Evolutionary conservation across 306 rosid species (phyloP), one percentile per base, ranked within the genome.

Genomic region (Astragalus glycyphyllos): DNA sequence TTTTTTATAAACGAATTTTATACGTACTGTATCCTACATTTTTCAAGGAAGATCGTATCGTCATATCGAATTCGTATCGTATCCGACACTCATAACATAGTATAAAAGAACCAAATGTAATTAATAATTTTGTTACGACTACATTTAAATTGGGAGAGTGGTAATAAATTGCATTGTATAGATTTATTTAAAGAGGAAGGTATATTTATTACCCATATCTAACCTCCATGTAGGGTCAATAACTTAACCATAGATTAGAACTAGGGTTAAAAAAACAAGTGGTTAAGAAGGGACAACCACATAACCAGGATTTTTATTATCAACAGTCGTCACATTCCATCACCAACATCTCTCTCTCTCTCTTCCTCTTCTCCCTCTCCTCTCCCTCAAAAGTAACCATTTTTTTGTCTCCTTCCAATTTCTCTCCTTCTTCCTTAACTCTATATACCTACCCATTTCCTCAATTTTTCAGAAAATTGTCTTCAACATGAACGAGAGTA

Each of bases 241-340:
- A 82, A 80, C 90, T 86, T 85, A 90, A 92, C 97, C 96, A 88
- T 59, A 77, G 91, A 88, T 86, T 86, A 88, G 87, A 88, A 92
- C 98, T 70, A 82, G 90, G 80, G 98, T 92, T 86, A 90, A 90
- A 88, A 88, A 63, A 74, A 80, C 86, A 62, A 85, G 87, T 91
- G 92, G 96, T 87, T 89, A 86, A 87, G 92, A 86, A 88, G 89
- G 86, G 85, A 75, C 90, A 78, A 54, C 96, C 98, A 81, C 95
- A 84, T 81, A 89, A 87, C 86, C 74, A 61, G 67, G 84, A 83
- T 79, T 89, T 82, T 84, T 89, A 79, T 88, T 83, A 85, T 88
- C 91, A 83, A 88, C 95, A 82, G 88, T 81, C 89, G 38, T 86
- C 96, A 80, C 78, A 58, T 73, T 74, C 32, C 89, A 79, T 73